Evolutionary conservation across 148 eudicot species (phyloP).

Genomic region (Vaccinium darrowii): DNA sequence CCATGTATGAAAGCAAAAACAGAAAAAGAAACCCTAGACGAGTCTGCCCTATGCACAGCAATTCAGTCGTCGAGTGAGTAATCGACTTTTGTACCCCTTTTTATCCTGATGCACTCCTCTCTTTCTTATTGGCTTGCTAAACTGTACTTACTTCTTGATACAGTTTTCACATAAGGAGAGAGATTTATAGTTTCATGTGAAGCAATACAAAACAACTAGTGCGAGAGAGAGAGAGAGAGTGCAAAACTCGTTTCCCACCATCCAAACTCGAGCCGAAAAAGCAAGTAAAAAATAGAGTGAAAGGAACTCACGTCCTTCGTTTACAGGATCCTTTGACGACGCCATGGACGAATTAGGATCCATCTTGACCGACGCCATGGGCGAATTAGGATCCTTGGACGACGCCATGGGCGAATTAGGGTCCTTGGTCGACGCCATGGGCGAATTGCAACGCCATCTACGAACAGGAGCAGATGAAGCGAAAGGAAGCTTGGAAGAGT

Average conservation of each 20-base stretch:
- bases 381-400: constrained; percentile 36
- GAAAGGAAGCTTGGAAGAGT: constrained; percentile 31
- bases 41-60: not conserved
- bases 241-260: no score
- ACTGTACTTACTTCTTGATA: no score
- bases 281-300: not conserved
- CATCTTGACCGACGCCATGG: constrained; percentile 26
- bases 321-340: constrained; percentile 43
- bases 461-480: constrained; percentile 28
- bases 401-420: constrained; percentile 39
- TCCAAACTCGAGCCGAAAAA: not conserved
- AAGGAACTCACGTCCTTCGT: constrained; percentile 65
- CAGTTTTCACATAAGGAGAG: no score
- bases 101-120: no score
- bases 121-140: no score
- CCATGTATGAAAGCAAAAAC: not conserved
- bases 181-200: no score
- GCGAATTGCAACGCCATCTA: constrained; percentile 40
- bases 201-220: no score
- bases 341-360: constrained; percentile 41
- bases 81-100: no score
- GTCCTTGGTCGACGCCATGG: constrained; percentile 32
- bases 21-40: not conserved
- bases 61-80: no score
- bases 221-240: no score